Conservation (phyloP, 495 filamentous ascomycete species). For the Aspergillus hancockii region DNA sequence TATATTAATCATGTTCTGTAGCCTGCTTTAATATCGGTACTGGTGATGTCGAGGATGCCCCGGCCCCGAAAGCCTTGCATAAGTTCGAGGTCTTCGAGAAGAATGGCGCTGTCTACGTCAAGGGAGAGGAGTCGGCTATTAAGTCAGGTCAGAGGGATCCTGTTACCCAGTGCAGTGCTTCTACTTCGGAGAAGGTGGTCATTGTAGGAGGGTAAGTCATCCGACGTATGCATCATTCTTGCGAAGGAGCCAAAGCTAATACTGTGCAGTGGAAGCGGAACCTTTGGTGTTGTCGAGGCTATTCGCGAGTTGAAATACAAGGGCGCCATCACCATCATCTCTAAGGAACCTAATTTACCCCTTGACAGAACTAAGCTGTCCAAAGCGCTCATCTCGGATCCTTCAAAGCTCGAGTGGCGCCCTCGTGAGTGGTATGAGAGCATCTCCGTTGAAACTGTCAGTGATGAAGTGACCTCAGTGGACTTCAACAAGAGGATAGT, state of each 20-base stretch:
- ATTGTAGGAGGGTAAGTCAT: constrained; percentile 75
- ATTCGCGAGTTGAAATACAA: constrained; percentile 79
- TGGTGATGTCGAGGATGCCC: constrained; percentile 95
- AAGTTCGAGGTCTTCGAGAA: constrained; percentile 80
- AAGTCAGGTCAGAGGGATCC: constrained; percentile 72
- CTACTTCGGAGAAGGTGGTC: constrained; percentile 69
- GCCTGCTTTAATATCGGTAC: constrained; percentile 88
- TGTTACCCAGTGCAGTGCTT: constrained; percentile 69
- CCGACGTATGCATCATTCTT: background rate
- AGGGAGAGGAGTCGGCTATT: constrained; percentile 75
- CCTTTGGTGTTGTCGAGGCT: constrained; percentile 75
- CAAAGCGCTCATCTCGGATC: constrained; percentile 88
- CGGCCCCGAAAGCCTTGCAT: constrained; percentile 77
- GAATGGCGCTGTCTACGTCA: constrained; percentile 81
- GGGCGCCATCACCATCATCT: constrained; percentile 79
- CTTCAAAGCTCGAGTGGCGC: constrained; percentile 72
- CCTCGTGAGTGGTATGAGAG: constrained; percentile 74
- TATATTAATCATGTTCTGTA: constrained; percentile 29
- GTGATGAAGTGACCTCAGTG: constrained; percentile 73
- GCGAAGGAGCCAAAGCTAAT: background rate
- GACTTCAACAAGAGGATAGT: constrained; percentile 75
- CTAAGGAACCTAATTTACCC: constrained; percentile 78
- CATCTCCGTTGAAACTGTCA: constrained; percentile 69
- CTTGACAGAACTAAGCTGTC: constrained; percentile 96
- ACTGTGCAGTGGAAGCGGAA: constrained; percentile 66